Evolutionary conservation across 2,329 filamentous ascomycete genomes (phyloP).

Genomic region (Neurospora sp.): DNA sequence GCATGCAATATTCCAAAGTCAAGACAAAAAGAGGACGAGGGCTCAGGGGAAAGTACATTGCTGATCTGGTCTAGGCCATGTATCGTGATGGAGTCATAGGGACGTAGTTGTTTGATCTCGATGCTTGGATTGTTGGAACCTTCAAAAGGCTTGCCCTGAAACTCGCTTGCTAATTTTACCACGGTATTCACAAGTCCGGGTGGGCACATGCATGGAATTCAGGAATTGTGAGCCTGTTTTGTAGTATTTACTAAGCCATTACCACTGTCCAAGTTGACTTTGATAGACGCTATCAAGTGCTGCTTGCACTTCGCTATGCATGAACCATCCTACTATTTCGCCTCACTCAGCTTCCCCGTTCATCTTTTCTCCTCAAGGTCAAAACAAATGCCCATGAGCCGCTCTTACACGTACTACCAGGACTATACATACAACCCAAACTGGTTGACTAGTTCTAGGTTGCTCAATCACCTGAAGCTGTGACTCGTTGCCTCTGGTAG

Average conservation of each 20-base stretch:
- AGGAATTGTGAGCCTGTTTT: neutral
- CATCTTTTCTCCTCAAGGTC: neutral
- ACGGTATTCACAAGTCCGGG: neutral
- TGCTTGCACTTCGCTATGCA: neutral
- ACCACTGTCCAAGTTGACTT: neutral
- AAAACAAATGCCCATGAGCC: neutral
- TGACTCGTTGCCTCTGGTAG: neutral
- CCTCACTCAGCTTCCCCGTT: neutral
- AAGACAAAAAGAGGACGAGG: neutral
- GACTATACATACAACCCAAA: neutral
- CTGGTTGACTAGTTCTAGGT: neutral
- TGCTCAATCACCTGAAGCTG: neutral
- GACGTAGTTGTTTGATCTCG: neutral
- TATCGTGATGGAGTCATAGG: neutral
- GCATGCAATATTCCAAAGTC: neutral
- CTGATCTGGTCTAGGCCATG: neutral
- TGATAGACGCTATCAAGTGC: neutral
- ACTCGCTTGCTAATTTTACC: neutral
- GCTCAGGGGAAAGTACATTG: neutral
- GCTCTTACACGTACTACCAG: neutral
- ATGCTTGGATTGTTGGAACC: neutral
- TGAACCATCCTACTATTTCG: neutral
- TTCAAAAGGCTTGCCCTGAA: neutral
- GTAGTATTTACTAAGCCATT: neutral
- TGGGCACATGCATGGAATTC: too few species aligned